Base-by-base conservation (phyloP, 108 stramenopile genomes). In the Parietichytrium sp. region DNA sequence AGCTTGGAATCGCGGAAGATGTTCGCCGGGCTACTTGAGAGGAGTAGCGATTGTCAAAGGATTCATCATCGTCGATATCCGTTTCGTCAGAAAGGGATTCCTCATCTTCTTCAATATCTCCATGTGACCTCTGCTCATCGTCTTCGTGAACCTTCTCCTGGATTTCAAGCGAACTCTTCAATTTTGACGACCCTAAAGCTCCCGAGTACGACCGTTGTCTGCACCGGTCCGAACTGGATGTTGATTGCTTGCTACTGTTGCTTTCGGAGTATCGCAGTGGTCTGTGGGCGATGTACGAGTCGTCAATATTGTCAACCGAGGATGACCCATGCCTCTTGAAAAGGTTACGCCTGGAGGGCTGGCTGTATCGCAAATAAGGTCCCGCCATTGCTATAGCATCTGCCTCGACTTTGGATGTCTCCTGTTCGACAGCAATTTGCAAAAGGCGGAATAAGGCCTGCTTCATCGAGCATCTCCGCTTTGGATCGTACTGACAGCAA, bases 361-460 rank as follows among this genome's bases (percentile, higher is more conserved):
- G 61, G 33, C 61, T 72, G 42, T 72, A 72, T 6, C 61, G 61
- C 10, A 72, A 10, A 20, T 72, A 72, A 25, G 61, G 61, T 1
- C 61, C 61, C 42, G 61, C 61, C 36, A 42, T 42, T 6, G 61
- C 61, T 10, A 72, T 27, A 10, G 61, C 61, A 27, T 72, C 61
- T 6, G 61, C 61, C 61, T 72, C 61, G 23, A 72, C 18, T 20
- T 72, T 72, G 42, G 20, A n/a, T 6, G 61, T 72, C 20, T 72
- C 61, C 33, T 72, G 61, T 42, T 72, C 61, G 6, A 72, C 61
- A 2, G 45, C 61, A 38, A 72, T 72, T n/a, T 45, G 61, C 61
- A 72, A 45, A 72, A 72, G 61, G 38, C 42, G 38, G 45, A 72
- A 72, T n/a, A 72, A 42, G 61, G 61, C 61, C 45, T 72, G 38